Base-by-base conservation (phyloP, 2,329 filamentous ascomycete species). In the Verticillium isaacii region DNA sequence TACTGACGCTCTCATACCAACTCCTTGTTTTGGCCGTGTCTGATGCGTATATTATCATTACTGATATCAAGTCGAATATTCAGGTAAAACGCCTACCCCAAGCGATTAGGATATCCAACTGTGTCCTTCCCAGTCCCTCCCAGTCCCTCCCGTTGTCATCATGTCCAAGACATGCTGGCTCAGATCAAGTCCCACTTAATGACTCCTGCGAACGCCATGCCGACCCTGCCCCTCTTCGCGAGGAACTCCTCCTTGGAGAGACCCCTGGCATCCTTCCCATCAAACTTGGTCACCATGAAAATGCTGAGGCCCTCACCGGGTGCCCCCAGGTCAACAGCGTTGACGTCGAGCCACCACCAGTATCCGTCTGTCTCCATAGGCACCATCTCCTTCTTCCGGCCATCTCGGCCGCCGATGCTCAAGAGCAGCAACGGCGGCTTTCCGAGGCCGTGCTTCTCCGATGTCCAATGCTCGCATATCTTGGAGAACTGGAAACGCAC, bases 401-500 rank as follows among this genome's bases (percentile, higher is more conserved):
- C 91, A 67, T 92, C 87, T 3, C 82, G 68, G 0, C 87, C 89
- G 32, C 88, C 80, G 32, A 92, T 82, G 61, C 82, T 82, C 19
- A 97, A 77, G 61, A 95, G 76, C 69, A 94, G 86, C 55, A 93
- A 77, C 62, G 88, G 90, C 55, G 86, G 82, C 63, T 83, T 85
- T 1, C 88, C 89, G 60, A 80, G 75, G 0, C 89, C 90, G 65
- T 90, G 82, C 64, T 82, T 83, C 66, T 88, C 83, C n/a, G 88
- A 80, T 54, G 87, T 87, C 91, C 91, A 97, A 73, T 98, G 94
- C 69, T 87, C 85, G 72, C 94, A 98, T 12, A 89, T 70, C 62
- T 90, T 89, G 60, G 85, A 85, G 71, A 96, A 93, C 69, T 91
- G 89, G 76, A 98, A 97, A 17, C 91, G 85, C 32, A 95, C 78